These are phyloP conservation scores for Arthrinium phaeospermum DNA, from an alignment of 2,329 filamentous ascomycete genomes.

Conservation along the genomic window DNA sequence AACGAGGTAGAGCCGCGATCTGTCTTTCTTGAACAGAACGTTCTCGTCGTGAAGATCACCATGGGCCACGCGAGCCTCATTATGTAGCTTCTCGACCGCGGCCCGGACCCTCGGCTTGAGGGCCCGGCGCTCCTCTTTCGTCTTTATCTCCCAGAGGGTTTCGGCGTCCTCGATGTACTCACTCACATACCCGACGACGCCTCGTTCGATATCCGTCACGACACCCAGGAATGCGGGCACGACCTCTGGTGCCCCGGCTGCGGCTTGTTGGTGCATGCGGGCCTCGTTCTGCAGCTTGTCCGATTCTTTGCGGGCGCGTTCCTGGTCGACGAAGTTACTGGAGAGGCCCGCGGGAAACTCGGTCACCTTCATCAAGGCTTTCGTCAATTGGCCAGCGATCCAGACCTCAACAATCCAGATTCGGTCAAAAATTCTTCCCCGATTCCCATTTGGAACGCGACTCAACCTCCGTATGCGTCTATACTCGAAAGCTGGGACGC, in stretches of 20 bases:
- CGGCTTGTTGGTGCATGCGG: neutral
- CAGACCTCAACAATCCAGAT: neutral
- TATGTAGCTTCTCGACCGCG: neutral
- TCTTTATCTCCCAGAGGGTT: neutral
- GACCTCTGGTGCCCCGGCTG: neutral
- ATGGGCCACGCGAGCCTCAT: neutral
- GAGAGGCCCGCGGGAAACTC: neutral
- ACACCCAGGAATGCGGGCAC: neutral
- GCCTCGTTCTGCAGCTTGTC: neutral
- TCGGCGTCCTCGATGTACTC: neutral
- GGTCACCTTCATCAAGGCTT: neutral
- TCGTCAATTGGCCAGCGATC: too few species aligned
- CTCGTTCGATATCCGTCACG: neutral
- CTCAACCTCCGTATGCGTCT: too few species aligned
- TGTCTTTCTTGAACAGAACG: neutral
- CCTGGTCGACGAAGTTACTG: neutral
- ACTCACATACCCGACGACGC: neutral
- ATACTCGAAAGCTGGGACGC: neutral
- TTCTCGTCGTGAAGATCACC: neutral
- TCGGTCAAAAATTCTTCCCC: neutral
- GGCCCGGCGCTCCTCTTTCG: neutral
- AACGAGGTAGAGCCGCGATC: neutral
- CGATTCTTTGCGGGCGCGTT: neutral
- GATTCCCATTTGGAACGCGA: too few species aligned
- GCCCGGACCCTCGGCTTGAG: neutral